Base-by-base conservation (phyloP, 2,329 filamentous ascomycete genomes). In the Botrytis fragariae region DNA sequence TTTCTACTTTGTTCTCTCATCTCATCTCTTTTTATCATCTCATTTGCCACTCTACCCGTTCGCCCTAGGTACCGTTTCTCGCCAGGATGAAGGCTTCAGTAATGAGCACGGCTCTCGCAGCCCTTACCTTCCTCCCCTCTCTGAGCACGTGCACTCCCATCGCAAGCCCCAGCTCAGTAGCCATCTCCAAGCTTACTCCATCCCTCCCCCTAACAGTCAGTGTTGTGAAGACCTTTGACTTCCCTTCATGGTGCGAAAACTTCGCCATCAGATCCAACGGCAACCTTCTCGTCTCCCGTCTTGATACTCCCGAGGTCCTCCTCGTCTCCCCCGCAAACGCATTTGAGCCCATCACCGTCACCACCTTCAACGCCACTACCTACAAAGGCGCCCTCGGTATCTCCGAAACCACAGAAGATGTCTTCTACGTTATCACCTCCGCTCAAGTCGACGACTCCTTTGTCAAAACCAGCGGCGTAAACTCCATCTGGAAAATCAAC, bases 221-320 rank as follows among this genome's bases (percentile, higher is more conserved):
- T 32, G 44, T 71, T 32, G 29, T 76, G 35, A 70, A 72, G 9
- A 59, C 69, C 29, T 74, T 74, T 22, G 57, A 22, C 14, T 71
- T 72, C 45, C 69, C 75, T 51, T 75, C 64, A 22, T 77, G 75
- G 76, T 64, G 48, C 35, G 83, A 84, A 74, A 84, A 84, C 70
- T 76, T 84, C 37, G 81, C 79, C 14, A 73, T 82, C 4, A 81
- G 80, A 32, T 69, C 77, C n/a, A 83, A 83, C 63, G 82, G 81
- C 22, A 77, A 81, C 39, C 74, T 84, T n/a, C 79, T 84, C 44
- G 79, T 81, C n/a, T 76, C 78, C 22, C 74, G 80, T 6, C 72
- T 83, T 16, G 79, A 79, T 59, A 65, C 69, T 32, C 78, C 82
- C 12, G 79, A 82, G 69, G 74, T 84, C 4, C 79, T 79, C 74